These are phyloP conservation scores for Dipteronia dyeriana DNA, from an alignment of 345 rosid genomes.

Conservation along the genomic window DNA sequence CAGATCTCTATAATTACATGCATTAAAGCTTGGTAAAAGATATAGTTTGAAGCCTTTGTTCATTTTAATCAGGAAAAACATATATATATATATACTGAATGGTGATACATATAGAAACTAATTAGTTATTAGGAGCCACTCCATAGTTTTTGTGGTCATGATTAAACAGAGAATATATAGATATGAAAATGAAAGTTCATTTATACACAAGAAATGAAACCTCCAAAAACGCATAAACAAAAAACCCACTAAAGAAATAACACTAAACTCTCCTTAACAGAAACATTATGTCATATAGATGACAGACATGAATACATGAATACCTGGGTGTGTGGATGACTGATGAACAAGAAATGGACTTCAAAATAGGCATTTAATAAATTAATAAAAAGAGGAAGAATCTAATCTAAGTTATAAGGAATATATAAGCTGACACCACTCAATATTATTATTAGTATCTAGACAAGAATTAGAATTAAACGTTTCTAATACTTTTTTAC, in stretches of 20 bases:
- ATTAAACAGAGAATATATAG: background rate
- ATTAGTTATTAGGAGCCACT: too few species aligned
- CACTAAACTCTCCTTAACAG: slow-evolving; percentile 5
- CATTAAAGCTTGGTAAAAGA: background rate
- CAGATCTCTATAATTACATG: background rate
- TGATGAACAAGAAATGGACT: slow-evolving; percentile 21
- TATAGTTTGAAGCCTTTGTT: background rate
- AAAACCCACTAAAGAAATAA: background rate
- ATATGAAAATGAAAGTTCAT: background rate
- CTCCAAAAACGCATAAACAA: background rate
- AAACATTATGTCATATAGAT: background rate
- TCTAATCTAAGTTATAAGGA: background rate
- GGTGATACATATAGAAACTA: background rate
- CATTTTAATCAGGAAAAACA: background rate
- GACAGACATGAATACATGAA: slow-evolving; percentile 15
- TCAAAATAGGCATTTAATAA: slow-evolving; percentile 11
- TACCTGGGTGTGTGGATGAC: slow-evolving; percentile 21
- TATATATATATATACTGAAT: background rate
- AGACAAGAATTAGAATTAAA: background rate
- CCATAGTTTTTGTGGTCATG: background rate
- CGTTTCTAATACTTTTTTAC: background rate
- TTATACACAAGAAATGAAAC: background rate
- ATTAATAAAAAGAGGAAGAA: background rate
- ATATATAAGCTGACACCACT: background rate
- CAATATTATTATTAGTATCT: background rate